Evolutionary conservation across 805 yeast genomes (phyloP), one percentile per base, ranked within the genome.

Genomic region (Yarrowia osloensis): DNA sequence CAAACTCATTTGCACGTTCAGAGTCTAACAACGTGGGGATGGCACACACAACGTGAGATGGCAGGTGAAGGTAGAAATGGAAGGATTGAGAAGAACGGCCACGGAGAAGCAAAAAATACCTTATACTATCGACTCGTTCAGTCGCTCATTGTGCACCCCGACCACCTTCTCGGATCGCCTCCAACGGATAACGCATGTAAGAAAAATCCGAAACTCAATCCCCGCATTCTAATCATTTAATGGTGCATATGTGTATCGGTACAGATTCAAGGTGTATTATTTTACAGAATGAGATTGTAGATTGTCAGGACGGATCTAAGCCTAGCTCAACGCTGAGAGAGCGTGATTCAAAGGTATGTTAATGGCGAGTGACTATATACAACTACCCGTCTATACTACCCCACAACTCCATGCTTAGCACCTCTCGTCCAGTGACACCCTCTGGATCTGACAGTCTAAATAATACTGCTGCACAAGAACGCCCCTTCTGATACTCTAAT

Each of bases 151-250:
- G 17, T 39, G 7, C 12, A 39, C 22, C 42, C 17, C 4, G 4
- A 9, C 17, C 15, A 40, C 46, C 26, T 40, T 17, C 46, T 40
- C 46, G 17, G 26, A 21, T 19, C 22, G 5, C n/a, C 50, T 17
- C 21, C 33, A 29, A 46, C 50, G 50, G 29, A 24, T 24, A 50
- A 50, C 55, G 55, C 55, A 50, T 50, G 28, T 44, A 22, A 17
- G 9, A 29, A 31, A 50, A 33, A 50, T 50, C 44, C 61, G 44
- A 54, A 54, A 54, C 61, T 54, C 61, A 54, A 54, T 54, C 61
- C 61, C 61, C 61, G 44, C 61, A 35, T 37, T 54, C 61, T 54
- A 54, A 54, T 54, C 61, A 54, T 54, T 54, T 35, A 54, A 35
- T 54, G 33, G 21, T 33, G 59, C 40, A 29, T 29, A 31, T 31